Evolutionary conservation across 1,139 yeast species (phyloP), one percentile per base, ranked within the genome.

Genomic region (Debaryomyces udenii): DNA sequence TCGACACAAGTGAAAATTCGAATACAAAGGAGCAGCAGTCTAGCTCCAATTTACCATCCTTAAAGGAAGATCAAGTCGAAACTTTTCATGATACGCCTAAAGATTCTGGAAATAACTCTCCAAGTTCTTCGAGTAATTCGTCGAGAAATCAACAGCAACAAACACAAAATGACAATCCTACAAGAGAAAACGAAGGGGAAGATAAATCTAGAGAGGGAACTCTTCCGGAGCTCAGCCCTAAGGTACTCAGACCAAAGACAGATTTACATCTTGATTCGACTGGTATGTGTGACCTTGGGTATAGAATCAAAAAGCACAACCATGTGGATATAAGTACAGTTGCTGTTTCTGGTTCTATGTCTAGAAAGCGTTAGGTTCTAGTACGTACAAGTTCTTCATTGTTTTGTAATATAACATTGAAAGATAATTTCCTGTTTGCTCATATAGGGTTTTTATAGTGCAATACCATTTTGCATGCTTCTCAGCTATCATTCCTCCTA

Each of bases 271-370:
- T 68, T 20, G 75, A 68, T 39, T 42, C 55, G 20, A 56, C 51
- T 44, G 76, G 77, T 2, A 40, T 55, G 35, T 71, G 78, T 49
- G 72, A 71, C 27, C 62, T 73, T 42, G 79, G 79, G 2, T 74
- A 73, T 47, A 66, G 57, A 48, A 59, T 74, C 35, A 70, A 60
- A 45, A 71, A 63, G 50, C 79, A 74, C 49, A 76, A 71, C 50
- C 79, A 74, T 49, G 53, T 63, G 36, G 76, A 70, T 10, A 57
- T 70, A 9, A 66, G 71, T 50, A 64, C 61, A 33, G 64, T 59
- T 29, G 59, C 66, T 1, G 59, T 62, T 18, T 53, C 64, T 5
- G 70, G 72, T 3, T 41, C 56, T 5, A 35, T 53, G 18, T 45
- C 57, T 9, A 52, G 61, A 37, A 52, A 48, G 35, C 41, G 57